These are phyloP conservation scores for Trichoderma asperelloides DNA, from an alignment of 495 filamentous ascomycete genomes.

Conservation along the genomic window DNA sequence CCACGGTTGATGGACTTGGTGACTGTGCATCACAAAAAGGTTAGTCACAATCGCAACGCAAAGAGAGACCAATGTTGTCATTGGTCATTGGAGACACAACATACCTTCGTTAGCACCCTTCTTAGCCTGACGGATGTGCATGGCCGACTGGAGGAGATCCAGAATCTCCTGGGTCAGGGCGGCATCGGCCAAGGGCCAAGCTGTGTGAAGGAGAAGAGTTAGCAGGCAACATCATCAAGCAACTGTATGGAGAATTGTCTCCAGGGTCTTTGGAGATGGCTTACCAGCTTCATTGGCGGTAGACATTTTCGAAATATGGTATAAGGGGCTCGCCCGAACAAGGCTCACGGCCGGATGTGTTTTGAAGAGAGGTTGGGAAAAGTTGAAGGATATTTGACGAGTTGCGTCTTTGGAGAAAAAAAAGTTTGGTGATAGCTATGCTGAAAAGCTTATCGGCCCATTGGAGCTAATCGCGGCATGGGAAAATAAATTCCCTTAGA, in stretches of 20 bases:
- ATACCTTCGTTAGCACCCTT: constrained; percentile 59
- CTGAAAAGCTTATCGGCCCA: neutral
- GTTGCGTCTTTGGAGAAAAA: neutral
- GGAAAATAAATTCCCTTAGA: too few species aligned
- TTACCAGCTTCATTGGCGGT: constrained; percentile 2
- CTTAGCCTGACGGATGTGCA: constrained; percentile 79
- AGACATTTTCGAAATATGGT: neutral
- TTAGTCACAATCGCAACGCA: constrained; percentile 1
- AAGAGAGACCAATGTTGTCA: neutral
- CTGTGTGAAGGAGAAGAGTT: constrained; percentile 31
- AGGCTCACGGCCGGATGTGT: constrained; percentile 5
- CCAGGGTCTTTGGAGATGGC: neutral
- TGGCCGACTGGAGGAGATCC: constrained; percentile 80
- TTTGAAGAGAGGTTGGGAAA: neutral
- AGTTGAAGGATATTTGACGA: neutral
- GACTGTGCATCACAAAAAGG: constrained; percentile 27
- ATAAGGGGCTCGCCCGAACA: neutral
- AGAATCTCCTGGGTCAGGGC: constrained; percentile 71
- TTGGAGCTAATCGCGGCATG: too few species aligned
- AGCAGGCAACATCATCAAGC: neutral
- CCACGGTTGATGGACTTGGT: constrained; percentile 88
- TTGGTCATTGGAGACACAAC: constrained; percentile 3
- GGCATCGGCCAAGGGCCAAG: constrained; percentile 85
- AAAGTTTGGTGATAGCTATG: neutral
- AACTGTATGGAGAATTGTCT: neutral